A percentile compares a stretch with the other conserved stretches of the same genome.
These are phyloP conservation scores for Elsinoe ampelina DNA, from an alignment of 2,329 filamentous ascomycete genomes.

Conservation along the genomic window DNA sequence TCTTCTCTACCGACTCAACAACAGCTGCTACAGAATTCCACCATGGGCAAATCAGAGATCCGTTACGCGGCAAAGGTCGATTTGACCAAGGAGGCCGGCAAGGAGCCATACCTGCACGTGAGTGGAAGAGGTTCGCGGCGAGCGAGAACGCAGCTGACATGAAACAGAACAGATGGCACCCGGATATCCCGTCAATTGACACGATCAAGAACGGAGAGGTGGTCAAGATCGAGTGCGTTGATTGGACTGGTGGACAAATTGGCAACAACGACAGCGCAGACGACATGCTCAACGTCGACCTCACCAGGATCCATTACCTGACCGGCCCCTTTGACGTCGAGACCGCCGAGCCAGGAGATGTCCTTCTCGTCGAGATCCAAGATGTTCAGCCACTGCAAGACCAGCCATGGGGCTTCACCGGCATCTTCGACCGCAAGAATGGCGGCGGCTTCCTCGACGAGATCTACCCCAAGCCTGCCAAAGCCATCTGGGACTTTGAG, in stretches of 20 bases:
- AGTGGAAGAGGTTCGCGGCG: slow-evolving; percentile 24
- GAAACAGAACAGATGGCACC: slow-evolving; percentile 78
- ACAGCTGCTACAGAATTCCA: not conserved
- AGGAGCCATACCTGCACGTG: slow-evolving; percentile 64
- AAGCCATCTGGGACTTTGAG: slow-evolving; percentile 70
- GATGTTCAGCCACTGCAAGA: slow-evolving; percentile 84
- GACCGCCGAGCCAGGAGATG: slow-evolving; percentile 72
- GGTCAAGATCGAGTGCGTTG: slow-evolving; percentile 87
- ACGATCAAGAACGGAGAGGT: slow-evolving; percentile 75
- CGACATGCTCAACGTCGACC: slow-evolving; percentile 73
- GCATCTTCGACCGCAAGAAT: slow-evolving; percentile 69
- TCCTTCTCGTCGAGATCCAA: slow-evolving; percentile 81
- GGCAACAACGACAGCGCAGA: slow-evolving; percentile 84
- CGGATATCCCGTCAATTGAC: slow-evolving; percentile 67
- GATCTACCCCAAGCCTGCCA: slow-evolving; percentile 71
- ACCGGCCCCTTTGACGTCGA: slow-evolving; percentile 84
- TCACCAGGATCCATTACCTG: slow-evolving; percentile 78
- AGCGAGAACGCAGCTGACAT: slow-evolving; percentile 11
- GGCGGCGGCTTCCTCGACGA: slow-evolving; percentile 86
- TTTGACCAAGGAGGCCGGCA: slow-evolving; percentile 59
- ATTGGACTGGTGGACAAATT: slow-evolving; percentile 70
- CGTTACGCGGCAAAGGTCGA: slow-evolving; percentile 66
- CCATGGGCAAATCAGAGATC: slow-evolving; percentile 48
- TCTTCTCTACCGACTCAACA: not conserved
- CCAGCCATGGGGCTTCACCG: slow-evolving; percentile 83